Evolutionary conservation across 352 stramenopile species (phyloP), one percentile per base, ranked within the genome.

Genomic region (Pythium rishiriense): DNA sequence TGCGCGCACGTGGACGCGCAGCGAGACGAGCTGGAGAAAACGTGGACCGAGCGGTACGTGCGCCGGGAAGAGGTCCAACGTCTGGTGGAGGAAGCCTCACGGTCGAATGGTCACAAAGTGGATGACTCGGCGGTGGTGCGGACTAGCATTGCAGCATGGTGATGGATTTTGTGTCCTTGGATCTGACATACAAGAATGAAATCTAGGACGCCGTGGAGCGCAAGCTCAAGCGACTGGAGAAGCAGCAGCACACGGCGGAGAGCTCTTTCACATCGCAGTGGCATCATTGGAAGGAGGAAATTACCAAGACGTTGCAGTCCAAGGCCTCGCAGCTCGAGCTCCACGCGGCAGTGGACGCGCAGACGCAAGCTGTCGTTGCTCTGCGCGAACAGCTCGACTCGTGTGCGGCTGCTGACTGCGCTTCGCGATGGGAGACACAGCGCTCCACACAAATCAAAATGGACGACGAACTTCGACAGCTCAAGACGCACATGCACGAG

Each of bases 401-500:
- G 14, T 3, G 42, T 12, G 33, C 2, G 6, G 35, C 35, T 14
- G 10, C 31, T 5, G 35, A 41, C 2, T 17, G 35, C 35, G 5
- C 5, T 19, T 19, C 35, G 12, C 35, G 35, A 4, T 41, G 35
- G 35, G 35, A 41, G 35, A 17, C 15, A 10, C 24, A 52, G 6
- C 10, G 22, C 21, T 46, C 31, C 1, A 29, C n/a, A 5, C 25
- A 61, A 21, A 43, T 3, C 29, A 33, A 45, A 11, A 1, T 17
- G 0, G 33, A 43, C 26, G 8, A 43, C 5, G 35, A 68, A 19
- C 41, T 56, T 4, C 24, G 14, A 4, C 52, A 68, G 35, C 37
- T 69, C 24, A 69, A 69, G 31, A 45, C 7, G n/a, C 54, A 69
- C 29, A 64, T 69, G 43, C 54, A 69, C 28, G 64, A 72, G 17